Evolutionary conservation across 179 eudicot species (phyloP).

Genomic region (Carnegiea gigantea): DNA sequence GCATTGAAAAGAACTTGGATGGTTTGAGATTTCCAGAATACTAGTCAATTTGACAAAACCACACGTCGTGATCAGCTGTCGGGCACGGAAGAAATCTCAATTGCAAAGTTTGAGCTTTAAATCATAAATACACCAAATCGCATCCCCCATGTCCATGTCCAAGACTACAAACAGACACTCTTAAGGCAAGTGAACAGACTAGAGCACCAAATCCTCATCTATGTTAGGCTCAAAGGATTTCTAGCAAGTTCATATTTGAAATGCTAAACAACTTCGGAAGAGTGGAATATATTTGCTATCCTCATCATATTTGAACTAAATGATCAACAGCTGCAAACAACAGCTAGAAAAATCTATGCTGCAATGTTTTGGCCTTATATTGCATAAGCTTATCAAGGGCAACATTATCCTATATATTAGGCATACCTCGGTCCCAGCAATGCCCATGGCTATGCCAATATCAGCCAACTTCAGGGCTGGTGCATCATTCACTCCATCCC

Average conservation of each 20-base stretch:
- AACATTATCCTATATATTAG: not conserved
- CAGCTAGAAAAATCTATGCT: too few species aligned
- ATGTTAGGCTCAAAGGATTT: not conserved
- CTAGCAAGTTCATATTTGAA: too few species aligned
- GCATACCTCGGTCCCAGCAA: constrained; percentile 92
- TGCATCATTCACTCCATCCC: constrained; percentile 98
- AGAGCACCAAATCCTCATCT: not conserved
- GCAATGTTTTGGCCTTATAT: not conserved
- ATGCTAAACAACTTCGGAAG: not conserved
- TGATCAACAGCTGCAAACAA: not conserved
- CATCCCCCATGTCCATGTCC: constrained; percentile 3
- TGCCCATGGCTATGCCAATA: constrained; percentile 98
- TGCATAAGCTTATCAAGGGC: not conserved
- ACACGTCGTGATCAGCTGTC: not conserved
- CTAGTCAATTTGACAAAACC: not conserved
- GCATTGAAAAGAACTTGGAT: not conserved
- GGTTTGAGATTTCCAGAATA: not conserved
- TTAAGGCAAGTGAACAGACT: not conserved
- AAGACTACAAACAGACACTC: not conserved
- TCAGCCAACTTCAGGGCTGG: constrained; percentile 96
- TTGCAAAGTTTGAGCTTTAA: not conserved
- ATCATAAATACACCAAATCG: not conserved
- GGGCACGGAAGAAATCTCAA: not conserved
- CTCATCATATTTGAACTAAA: not conserved
- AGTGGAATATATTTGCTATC: not conserved